Base-by-base conservation (phyloP, 495 filamentous ascomycete genomes). In the Talaromyces thailandensis region DNA sequence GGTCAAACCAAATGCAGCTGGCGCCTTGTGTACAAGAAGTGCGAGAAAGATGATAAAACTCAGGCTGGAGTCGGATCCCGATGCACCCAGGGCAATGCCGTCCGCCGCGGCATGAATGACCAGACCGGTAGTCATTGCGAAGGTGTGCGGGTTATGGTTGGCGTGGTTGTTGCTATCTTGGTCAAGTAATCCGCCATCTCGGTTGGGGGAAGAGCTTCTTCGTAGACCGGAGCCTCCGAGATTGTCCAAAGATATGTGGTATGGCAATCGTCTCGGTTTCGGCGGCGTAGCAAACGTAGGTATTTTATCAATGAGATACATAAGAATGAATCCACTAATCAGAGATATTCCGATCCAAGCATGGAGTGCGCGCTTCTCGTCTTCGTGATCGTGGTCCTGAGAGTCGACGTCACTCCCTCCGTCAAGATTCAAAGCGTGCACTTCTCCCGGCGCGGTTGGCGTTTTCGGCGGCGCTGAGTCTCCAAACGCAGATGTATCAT, bases 61-160 rank as follows among this genome's bases (percentile, higher is more conserved):
- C 6, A 98, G 76, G 16, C 86, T 88, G 45, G 83, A 83, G 64
- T 88, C 84, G 18, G 86, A 81, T 21, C 85, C 87, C 0, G 91
- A 94, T 24, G 94, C 94, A 4, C 94, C 94, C 67, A 98, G 85
- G 0, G 94, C 94, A 55, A 98, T 96, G 3, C 94, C 94, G 65
- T 98, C 94, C n/a, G 94, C 94, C 8, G 89, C 88, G 1, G 95
- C 91, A 66, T 98, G 94, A 63, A 98, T 98, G n/a, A 97, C 89
- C 28, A 98, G 78, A 1, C 94, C 94, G 0, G 88, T 87, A 14
- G 94, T 98, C 0, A 93, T 98, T 21, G 95, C 82, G 58, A 84
- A 73, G 63, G 76, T 75, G 69, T 79, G 72, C 51, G 71, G 65
- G 58, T 70, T 75, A 24, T 67, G 65, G 18, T 68, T 68, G 23